Conservation (phyloP, 805 yeast genomes). For the Wickerhamiella brachini region DNA sequence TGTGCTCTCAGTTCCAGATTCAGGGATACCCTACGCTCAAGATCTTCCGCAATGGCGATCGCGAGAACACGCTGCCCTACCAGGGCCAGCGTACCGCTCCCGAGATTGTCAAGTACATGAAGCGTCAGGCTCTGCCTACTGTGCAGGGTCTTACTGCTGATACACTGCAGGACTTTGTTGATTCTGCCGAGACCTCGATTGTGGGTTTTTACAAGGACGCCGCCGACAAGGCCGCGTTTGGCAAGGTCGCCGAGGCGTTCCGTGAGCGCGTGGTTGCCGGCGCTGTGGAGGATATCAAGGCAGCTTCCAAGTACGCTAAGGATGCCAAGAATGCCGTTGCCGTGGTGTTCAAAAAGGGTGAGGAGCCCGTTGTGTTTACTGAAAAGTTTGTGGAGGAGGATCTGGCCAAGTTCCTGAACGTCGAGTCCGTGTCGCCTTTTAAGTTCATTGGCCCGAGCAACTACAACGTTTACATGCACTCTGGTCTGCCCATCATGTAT, state of each 20-base stretch:
- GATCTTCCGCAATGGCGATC: conserved; percentile 45
- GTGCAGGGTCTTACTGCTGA: conserved; percentile 38
- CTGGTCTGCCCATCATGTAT: conserved; percentile 72
- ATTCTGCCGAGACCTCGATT: conserved; percentile 27
- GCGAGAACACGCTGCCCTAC: conserved; percentile 43
- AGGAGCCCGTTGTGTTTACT: conserved; percentile 19
- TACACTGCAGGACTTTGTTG: conserved; percentile 37
- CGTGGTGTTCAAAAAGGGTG: conserved; percentile 30
- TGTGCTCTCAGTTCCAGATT: conserved; percentile 54
- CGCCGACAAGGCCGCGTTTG: conserved; percentile 43
- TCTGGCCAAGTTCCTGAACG: conserved; percentile 36
- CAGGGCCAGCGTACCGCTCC: conserved; percentile 74
- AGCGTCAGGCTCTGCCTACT: conserved; percentile 69
- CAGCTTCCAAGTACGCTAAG: conserved; percentile 28
- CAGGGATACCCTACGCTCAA: conserved; percentile 76
- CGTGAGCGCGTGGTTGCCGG: conserved; percentile 56
- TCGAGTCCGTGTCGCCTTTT: conserved; percentile 65
- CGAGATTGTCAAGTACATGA: conserved; percentile 66
- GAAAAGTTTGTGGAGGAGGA: conserved; percentile 23
- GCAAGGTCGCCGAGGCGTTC: conserved; percentile 43
- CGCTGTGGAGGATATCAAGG: conserved; percentile 29
- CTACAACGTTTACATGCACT: conserved; percentile 57
- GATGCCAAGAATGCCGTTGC: conserved; percentile 32
- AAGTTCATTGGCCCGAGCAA: conserved; percentile 79
- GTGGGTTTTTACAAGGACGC: conserved; percentile 40